Evolutionary conservation across 345 rosid species (phyloP).

Genomic region (Abelmoschus esculentus): DNA sequence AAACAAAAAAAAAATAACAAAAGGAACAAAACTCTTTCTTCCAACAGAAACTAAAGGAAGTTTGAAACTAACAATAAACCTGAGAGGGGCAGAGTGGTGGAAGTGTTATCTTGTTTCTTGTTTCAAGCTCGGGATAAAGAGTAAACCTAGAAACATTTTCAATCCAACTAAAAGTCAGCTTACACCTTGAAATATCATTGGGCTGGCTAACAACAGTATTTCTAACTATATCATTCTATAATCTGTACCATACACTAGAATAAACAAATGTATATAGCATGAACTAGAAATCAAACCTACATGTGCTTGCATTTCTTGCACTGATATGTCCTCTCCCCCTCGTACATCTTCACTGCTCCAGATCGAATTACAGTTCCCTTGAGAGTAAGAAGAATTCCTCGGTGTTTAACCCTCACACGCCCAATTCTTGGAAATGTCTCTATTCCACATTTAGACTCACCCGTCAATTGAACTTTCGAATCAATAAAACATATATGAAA

Average conservation of each 20-base stretch:
- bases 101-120: conserved; percentile 61
- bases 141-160: conserved; percentile 45
- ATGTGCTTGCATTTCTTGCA: conserved; percentile 78
- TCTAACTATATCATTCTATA: background rate
- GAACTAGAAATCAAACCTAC: conserved; percentile 26
- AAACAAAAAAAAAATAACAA: background rate
- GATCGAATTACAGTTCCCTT: conserved; percentile 89
- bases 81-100: conserved; percentile 84
- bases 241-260: background rate
- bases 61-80: conserved; percentile 30
- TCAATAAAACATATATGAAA: background rate
- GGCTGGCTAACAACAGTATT: background rate
- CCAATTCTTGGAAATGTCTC: conserved; percentile 86
- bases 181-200: background rate
- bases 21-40: background rate
- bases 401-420: conserved; percentile 74
- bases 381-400: conserved; percentile 64
- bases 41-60: background rate
- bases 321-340: conserved; percentile 74
- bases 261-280: background rate
- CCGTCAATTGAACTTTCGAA: conserved; percentile 1
- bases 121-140: conserved; percentile 81
- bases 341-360: conserved; percentile 86
- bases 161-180: too few species aligned
- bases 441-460: conserved; percentile 19